These are phyloP conservation scores for Wickerhamomyces hampshirensis DNA, from an alignment of 805 yeast genomes.

Conservation along the genomic window DNA sequence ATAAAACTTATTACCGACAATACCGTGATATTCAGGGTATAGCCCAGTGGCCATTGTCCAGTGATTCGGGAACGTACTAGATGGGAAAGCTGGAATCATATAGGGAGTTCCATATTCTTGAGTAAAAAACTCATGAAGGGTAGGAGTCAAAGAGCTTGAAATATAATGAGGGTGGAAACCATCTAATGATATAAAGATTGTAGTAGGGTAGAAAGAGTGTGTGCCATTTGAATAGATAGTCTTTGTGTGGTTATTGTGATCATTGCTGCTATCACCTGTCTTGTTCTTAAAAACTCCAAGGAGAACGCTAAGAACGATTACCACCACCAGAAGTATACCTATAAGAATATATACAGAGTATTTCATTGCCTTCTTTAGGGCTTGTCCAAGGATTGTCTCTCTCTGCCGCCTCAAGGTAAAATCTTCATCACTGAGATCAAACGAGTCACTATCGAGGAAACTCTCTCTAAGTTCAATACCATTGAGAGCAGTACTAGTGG, in stretches of 20 bases:
- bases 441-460: constrained; percentile 19
- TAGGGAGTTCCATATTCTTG: constrained; percentile 66
- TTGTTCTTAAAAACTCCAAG: constrained; percentile 9
- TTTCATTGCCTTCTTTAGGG: constrained; percentile 3
- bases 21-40: constrained; percentile 80
- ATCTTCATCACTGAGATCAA: constrained; percentile 26
- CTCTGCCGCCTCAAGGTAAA: constrained; percentile 19
- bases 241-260: background rate
- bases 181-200: constrained; percentile 74
- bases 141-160: constrained; percentile 61
- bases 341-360: constrained; percentile 7
- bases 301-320: constrained; percentile 16
- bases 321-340: constrained; percentile 7
- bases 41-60: constrained; percentile 89
- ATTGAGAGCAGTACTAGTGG: constrained; percentile 11
- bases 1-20: constrained; percentile 75
- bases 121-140: constrained; percentile 51
- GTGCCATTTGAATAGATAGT: constrained; percentile 20
- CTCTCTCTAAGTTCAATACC: constrained; percentile 21
- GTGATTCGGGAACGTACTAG: constrained; percentile 88
- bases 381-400: constrained; percentile 1
- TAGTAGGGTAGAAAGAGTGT: constrained; percentile 51
- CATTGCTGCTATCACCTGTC: background rate
- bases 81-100: constrained; percentile 84
- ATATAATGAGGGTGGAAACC: constrained; percentile 92